Evolutionary conservation across 441 rosid genomes (phyloP), one percentile per base, ranked within the genome.

Genomic region (Gossypium gossypioides): DNA sequence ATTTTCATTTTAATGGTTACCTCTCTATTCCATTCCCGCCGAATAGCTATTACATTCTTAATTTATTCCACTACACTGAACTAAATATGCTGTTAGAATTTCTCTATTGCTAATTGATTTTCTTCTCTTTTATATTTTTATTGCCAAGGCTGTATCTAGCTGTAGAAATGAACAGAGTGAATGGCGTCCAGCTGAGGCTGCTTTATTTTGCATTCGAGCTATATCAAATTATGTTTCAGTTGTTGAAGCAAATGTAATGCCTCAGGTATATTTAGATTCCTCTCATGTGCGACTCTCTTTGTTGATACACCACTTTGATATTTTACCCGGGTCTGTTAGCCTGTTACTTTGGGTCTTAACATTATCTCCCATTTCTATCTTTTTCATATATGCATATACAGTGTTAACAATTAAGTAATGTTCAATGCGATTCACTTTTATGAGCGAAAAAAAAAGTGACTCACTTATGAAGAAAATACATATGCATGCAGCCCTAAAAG

Each of bases 131-230:
- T 16, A n/a, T 29, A n/a, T 60, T 3, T 60, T 25, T 69, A 34
- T 81, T 71, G 18, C 72, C 51, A 82, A 91, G 92, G 92, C 95
- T 76, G 87, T 83, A 79, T 81, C 88, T 74, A 85, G 79, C 82
- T 87, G 89, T 84, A 95, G 90, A 76, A 89, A 82, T 80, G 86
- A 84, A 52, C 81, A 78, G 27, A 87, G 71, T 54, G 88, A 92
- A 76, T 92, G 99, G 97, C 97, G 86, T 81, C 95, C 92, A 6
- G 95, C 97, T 74, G 99, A 95, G 88, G 99, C 99, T 86, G 91
- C 93, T 73, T 84, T 95, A 81, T 95, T 91, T 83, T 95, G 99
- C 82, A 89, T 95, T 75, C 85, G 93, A 77, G 97, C 97, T 71
- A 86, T 92, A 84, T 91, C 99, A 64, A 87, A 77, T 73, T 90